phyloP scores from a whole-genome alignment of 83 land plant species.

The Picea abies region DNA sequence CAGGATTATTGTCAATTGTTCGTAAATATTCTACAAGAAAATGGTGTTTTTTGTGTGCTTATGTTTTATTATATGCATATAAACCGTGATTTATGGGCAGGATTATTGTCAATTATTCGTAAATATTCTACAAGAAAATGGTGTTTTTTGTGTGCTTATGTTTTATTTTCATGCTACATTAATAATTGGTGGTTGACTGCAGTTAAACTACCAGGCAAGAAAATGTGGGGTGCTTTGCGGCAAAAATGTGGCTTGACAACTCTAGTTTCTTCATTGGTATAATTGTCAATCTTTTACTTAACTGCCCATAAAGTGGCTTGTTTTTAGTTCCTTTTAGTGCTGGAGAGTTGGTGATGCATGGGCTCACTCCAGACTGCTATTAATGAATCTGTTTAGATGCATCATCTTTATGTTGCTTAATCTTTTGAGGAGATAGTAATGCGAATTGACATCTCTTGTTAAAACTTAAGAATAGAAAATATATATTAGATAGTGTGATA shows the following conservation, averaged over 20 bases:
- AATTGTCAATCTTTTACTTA: background rate
- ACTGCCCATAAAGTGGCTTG: background rate
- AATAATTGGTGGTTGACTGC: conserved; percentile 7
- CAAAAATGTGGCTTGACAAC: conserved; percentile 3
- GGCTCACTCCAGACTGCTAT: too few relatives aligned
- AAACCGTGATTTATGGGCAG: background rate
- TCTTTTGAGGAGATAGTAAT: background rate
- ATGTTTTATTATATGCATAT: background rate
- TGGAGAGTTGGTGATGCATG: background rate
- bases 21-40: background rate
- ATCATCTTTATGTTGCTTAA: background rate
- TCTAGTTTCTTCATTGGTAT: conserved; percentile 7
- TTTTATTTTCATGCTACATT: background rate
- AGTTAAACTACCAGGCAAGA: conserved; percentile 9
- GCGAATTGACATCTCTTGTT: background rate
- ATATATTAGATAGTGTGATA: background rate
- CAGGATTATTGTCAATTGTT: background rate
- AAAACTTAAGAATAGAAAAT: background rate
- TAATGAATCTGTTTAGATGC: background rate
- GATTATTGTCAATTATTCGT: background rate
- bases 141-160: background rate
- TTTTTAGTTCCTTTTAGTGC: background rate
- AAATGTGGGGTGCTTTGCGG: conserved; percentile 7
- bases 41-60: background rate
- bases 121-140: background rate